Evolutionary conservation across 2,329 filamentous ascomycete species (phyloP).

Genomic region (Ploettnerulaceae sp.): DNA sequence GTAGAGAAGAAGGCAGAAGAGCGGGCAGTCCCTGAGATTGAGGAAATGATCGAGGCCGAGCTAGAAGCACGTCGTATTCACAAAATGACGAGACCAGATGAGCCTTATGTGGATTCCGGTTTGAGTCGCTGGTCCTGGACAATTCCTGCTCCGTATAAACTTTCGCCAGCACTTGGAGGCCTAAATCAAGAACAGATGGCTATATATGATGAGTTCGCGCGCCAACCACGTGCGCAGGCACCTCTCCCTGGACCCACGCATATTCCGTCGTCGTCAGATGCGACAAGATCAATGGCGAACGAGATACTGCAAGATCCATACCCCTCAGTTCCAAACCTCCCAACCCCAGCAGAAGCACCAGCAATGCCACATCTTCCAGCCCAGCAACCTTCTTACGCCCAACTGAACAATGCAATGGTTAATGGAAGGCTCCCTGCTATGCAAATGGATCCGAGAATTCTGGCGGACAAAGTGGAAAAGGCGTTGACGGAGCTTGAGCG

Average conservation of each 20-base stretch:
- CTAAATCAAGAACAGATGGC: slow-evolving; percentile 89
- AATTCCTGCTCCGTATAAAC: slow-evolving; percentile 88
- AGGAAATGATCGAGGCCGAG: slow-evolving; percentile 82
- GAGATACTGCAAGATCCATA: slow-evolving; percentile 61
- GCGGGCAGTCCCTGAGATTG: slow-evolving; percentile 88
- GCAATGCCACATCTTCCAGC: slow-evolving; percentile 45
- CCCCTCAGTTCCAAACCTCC: slow-evolving; percentile 49
- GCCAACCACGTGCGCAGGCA: slow-evolving; percentile 65
- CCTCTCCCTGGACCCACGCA: slow-evolving; percentile 52
- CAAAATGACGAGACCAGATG: slow-evolving; percentile 67
- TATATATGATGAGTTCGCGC: slow-evolving; percentile 94
- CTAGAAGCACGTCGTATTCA: slow-evolving; percentile 74
- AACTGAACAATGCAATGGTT: slow-evolving; percentile 44
- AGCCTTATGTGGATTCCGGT: slow-evolving; percentile 75
- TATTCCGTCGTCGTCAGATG: slow-evolving; percentile 53
- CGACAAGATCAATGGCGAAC: slow-evolving; percentile 56
- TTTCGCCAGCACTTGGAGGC: slow-evolving; percentile 65
- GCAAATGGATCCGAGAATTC: slow-evolving; percentile 45
- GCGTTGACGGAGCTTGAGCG: slow-evolving; percentile 53
- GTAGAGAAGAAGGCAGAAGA: slow-evolving; percentile 96
- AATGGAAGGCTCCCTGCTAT: slow-evolving; percentile 47
- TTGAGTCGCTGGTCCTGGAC: slow-evolving; percentile 90
- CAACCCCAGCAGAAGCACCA: slow-evolving; percentile 56
- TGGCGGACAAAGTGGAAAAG: slow-evolving; percentile 54
- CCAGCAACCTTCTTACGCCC: slow-evolving; percentile 52